Evolutionary conservation across 2,329 filamentous ascomycete species (phyloP), one percentile per base, ranked within the genome.

Genomic region (Chaetomiaceae sp.): DNA sequence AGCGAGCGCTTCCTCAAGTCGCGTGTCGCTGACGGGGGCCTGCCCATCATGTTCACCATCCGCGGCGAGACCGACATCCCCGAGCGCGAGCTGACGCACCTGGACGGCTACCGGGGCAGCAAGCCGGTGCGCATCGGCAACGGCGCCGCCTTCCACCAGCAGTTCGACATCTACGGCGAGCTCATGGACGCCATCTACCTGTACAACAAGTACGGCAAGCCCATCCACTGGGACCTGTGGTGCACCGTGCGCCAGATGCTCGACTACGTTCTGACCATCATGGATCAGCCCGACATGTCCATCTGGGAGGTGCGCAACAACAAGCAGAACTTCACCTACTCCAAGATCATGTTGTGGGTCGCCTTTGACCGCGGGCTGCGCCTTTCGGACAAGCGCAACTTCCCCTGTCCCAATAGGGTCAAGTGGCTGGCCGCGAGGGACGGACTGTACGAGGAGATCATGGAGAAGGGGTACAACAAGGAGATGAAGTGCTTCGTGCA

Each of bases 21-120:
- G 1, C 76, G 81, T n/a, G 73, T 73, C 7, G 66, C 77, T 1
- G 79, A 84, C 46, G 81, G 82, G 27, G 82, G 80, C 0, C 70
- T 91, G 33, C 88, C 88, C 12, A 88, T 91, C 64, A 91, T 91
- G 87, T 90, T 91, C 65, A 88, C 84, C 37, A 90, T 91, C 59
- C 78, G 82, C 22, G 88, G 88, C 43, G 83, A 83, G 40, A 89
- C 85, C 1, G 83, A 89, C 36, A 87, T 91, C 34, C 85, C 87
- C 0, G 87, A 90, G 68, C 63, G 76, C 33, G 85, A 87, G 58
- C 75, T 90, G 6, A 68, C 74, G 52, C 87, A 91, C 61, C 75
- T 91, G 2, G 83, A 88, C 40, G 88, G 88, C 2, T 90, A 91
- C 65, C 76, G 82, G 48, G 79, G 80, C 23, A 90, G 86, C 66